These are phyloP conservation scores for Nicotiana tabacum DNA, from an alignment of 257 asterid genomes.

Conservation along the genomic window DNA sequence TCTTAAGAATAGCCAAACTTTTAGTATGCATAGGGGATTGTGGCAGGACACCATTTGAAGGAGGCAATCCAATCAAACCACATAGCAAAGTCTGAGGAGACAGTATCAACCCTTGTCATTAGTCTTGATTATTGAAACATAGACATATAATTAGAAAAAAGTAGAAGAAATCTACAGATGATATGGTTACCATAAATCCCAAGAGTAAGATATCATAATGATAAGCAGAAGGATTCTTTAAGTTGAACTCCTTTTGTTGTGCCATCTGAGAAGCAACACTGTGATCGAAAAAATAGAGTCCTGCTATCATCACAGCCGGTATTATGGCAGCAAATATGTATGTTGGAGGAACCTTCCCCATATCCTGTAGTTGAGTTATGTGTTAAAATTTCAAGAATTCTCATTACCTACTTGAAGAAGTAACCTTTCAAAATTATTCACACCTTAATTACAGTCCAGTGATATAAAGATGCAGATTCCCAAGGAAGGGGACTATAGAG, in stretches of 20 bases:
- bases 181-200: constrained; percentile 44
- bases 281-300: constrained; percentile 63
- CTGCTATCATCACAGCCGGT: constrained; percentile 57
- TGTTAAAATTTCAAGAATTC: not conserved
- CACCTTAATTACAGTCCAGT: constrained; percentile 15
- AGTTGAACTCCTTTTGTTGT: constrained; percentile 58
- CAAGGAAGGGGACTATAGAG: constrained; percentile 17
- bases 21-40: constrained; percentile 68
- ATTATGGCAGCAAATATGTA: constrained; percentile 45
- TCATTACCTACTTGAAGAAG: not conserved
- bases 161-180: not conserved
- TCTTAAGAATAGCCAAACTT: constrained; percentile 46
- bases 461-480: constrained; percentile 11
- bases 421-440: not conserved
- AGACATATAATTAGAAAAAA: not conserved
- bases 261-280: constrained; percentile 57
- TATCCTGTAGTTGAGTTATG: constrained; percentile 35
- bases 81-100: constrained; percentile 47
- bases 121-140: not conserved
- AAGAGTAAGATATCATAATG: constrained; percentile 55
- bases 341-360: constrained; percentile 39
- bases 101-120: not conserved
- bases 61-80: constrained; percentile 57
- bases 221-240: constrained; percentile 54
- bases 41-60: constrained; percentile 66